Percentiles rank a stretch among this genome's conserved stretches.
These are phyloP conservation scores for Fusarium torulosum DNA, from an alignment of 2,329 filamentous ascomycete species.

Conservation along the genomic window DNA sequence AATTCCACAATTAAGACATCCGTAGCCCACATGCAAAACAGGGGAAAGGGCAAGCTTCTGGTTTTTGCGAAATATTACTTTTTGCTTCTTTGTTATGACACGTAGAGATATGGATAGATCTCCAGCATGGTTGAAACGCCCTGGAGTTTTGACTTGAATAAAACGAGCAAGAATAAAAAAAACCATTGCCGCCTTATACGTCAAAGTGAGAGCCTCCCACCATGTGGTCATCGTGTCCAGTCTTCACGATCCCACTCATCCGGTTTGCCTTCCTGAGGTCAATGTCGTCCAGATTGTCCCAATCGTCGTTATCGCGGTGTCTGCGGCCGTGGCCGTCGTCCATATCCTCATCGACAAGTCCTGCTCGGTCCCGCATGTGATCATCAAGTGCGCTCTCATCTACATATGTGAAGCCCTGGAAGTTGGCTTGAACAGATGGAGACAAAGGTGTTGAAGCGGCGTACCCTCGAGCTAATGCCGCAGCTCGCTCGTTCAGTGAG, in stretches of 20 bases:
- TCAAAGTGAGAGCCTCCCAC: conserved; percentile 74
- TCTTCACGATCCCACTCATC: conserved; percentile 74
- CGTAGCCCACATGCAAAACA: conserved; percentile 44
- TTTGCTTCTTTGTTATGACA: conserved; percentile 46
- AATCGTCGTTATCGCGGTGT: conserved; percentile 60
- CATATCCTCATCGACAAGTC: conserved; percentile 70
- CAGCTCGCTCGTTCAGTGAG: conserved; percentile 91
- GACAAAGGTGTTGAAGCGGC: conserved; percentile 92
- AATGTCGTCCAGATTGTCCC: conserved; percentile 70
- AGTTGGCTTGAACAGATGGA: conserved; percentile 96
- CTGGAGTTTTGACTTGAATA: conserved; percentile 40
- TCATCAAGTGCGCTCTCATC: conserved; percentile 96
- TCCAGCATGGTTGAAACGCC: conserved; percentile 45
- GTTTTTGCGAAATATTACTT: conserved; percentile 49
- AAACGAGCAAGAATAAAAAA: conserved; percentile 33
- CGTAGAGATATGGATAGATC: conserved; percentile 39
- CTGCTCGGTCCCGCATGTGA: conserved; percentile 71
- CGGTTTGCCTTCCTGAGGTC: conserved; percentile 66
- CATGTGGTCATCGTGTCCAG: conserved; percentile 72
- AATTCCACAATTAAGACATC: conserved; percentile 53
- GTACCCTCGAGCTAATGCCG: conserved; percentile 85
- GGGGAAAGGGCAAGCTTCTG: conserved; percentile 19
- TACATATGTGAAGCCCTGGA: conserved; percentile 99
- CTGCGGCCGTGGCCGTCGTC: conserved; percentile 63
- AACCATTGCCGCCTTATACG: conserved; percentile 59